Evolutionary conservation across 768 basidiomycete species (phyloP).

Genomic region (Hydnomerulius pinastri): DNA sequence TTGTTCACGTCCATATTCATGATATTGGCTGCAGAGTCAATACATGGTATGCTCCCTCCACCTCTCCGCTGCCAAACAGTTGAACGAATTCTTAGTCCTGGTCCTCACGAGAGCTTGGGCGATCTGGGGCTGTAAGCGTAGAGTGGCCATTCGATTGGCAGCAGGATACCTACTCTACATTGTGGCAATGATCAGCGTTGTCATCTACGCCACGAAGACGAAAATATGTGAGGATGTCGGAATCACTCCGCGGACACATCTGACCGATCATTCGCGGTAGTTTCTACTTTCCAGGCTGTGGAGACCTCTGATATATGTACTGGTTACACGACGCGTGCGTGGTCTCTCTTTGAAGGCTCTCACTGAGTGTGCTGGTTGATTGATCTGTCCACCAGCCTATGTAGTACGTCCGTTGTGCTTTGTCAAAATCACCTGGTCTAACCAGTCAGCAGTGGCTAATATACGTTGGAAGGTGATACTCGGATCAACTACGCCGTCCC

Average conservation of each 20-base stretch:
- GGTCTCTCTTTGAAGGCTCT: neutral
- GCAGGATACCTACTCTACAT: slow-evolving; percentile 1
- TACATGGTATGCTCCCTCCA: slow-evolving; percentile 1
- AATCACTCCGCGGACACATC: neutral
- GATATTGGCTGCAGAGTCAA: neutral
- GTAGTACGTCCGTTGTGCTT: neutral
- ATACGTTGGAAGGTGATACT: slow-evolving; percentile 1
- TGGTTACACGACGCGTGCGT: neutral
- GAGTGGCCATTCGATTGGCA: neutral
- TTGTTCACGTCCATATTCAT: neutral
- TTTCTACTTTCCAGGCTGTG: neutral
- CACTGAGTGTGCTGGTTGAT: neutral
- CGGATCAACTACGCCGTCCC: neutral
- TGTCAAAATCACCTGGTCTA: neutral
- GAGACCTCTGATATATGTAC: neutral
- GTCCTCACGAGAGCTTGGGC: slow-evolving; percentile 11
- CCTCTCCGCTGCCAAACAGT: neutral
- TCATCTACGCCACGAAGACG: neutral
- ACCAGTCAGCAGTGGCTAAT: neutral
- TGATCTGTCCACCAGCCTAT: neutral
- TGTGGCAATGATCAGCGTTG: neutral
- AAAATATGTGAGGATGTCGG: neutral
- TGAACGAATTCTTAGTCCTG: neutral
- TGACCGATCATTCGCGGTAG: neutral
- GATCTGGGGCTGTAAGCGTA: slow-evolving; percentile 7